phyloP scores from a whole-genome alignment of 306 rosid species.

The Crataegus laevigata region DNA sequence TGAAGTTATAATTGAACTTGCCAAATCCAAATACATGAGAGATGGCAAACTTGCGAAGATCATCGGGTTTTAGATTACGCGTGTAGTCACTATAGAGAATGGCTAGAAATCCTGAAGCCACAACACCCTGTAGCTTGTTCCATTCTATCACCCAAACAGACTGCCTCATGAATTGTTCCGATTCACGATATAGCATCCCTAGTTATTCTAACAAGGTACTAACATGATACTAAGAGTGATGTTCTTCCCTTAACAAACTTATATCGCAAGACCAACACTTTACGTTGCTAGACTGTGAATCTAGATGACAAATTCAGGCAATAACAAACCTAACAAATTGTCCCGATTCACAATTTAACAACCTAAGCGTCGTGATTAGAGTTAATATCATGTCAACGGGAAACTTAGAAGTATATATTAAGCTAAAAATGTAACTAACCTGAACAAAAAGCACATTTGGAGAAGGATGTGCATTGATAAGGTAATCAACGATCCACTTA shows the following conservation, averaged over 20 bases:
- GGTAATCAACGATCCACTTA: slow-evolving; percentile 68
- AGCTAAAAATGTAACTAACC: slow-evolving; percentile 20
- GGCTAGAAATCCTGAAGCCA: slow-evolving; percentile 66
- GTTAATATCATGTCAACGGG: background rate
- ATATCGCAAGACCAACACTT: background rate
- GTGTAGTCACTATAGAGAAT: slow-evolving; percentile 66
- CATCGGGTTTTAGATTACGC: slow-evolving; percentile 42
- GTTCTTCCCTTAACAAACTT: background rate
- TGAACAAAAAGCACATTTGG: slow-evolving; percentile 56
- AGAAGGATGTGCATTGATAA: slow-evolving; percentile 56
- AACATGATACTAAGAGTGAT: background rate
- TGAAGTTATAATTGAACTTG: too few relatives aligned
- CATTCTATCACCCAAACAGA: slow-evolving; percentile 48
- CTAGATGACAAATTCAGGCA: background rate
- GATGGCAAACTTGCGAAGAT: too few relatives aligned
- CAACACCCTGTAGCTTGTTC: slow-evolving; percentile 47
- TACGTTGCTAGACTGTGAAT: background rate
- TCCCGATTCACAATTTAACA: background rate
- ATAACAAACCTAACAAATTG: background rate
- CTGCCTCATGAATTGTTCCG: slow-evolving; percentile 27
- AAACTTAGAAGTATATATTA: too few relatives aligned
- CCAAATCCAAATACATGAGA: too few relatives aligned
- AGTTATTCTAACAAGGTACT: background rate
- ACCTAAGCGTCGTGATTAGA: background rate
- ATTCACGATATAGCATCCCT: background rate